These are phyloP conservation scores for Penicillium goetzii DNA, from an alignment of 495 filamentous ascomycete species.

Conservation along the genomic window DNA sequence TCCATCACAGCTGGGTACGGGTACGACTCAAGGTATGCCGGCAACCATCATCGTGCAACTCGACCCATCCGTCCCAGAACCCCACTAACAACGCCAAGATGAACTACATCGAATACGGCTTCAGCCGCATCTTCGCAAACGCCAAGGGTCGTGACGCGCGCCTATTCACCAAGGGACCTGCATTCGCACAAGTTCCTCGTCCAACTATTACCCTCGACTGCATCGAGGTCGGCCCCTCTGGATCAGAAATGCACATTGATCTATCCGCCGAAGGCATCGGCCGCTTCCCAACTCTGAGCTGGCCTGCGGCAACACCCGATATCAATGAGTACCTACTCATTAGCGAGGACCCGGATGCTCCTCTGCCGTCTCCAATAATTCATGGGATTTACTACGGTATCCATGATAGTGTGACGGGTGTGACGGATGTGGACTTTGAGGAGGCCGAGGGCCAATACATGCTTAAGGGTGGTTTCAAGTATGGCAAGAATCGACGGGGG, in stretches of 20 bases:
- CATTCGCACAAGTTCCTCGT: constrained; percentile 44
- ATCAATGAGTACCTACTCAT: constrained; percentile 54
- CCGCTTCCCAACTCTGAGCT: constrained; percentile 48
- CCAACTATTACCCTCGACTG: constrained; percentile 50
- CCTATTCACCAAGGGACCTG: constrained; percentile 48
- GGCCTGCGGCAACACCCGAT: constrained; percentile 37
- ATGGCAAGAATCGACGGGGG: constrained; percentile 44
- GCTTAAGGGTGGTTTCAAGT: constrained; percentile 51
- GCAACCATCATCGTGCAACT: not conserved
- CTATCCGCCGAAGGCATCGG: constrained; percentile 48
- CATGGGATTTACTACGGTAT: constrained; percentile 55
- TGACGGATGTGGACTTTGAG: constrained; percentile 46
- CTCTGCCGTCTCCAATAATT: constrained; percentile 47
- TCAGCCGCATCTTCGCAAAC: constrained; percentile 39
- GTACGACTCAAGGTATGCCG: not conserved
- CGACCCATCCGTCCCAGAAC: not conserved
- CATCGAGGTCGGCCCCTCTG: constrained; percentile 48
- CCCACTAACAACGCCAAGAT: constrained; percentile 8
- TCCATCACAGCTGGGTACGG: not conserved
- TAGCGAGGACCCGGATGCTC: constrained; percentile 55
- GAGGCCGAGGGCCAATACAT: constrained; percentile 17
- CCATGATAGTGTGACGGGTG: constrained; percentile 36
- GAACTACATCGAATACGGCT: constrained; percentile 42
- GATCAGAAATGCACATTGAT: constrained; percentile 41
- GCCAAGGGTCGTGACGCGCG: constrained; percentile 49